phyloP scores from a whole-genome alignment of 2,329 filamentous ascomycete genomes.

The Paramyrothecium roridum region DNA sequence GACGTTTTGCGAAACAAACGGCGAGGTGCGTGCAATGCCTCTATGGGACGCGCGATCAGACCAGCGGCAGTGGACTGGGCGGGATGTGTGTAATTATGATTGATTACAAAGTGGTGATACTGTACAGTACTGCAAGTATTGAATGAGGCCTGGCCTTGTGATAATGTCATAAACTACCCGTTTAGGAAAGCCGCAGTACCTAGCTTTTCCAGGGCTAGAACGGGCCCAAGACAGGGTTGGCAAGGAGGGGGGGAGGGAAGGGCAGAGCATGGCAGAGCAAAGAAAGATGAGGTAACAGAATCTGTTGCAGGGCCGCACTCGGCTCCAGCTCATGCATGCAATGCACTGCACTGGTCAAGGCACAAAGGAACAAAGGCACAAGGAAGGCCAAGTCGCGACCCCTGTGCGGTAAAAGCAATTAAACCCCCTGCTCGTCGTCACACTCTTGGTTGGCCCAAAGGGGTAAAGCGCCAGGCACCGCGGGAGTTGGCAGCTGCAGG shows the following conservation, averaged over 20 bases:
- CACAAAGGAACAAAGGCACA: too few species aligned
- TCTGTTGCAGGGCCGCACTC: neutral
- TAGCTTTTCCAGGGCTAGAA: neutral
- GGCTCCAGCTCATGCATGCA: too few species aligned
- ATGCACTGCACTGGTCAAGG: too few species aligned
- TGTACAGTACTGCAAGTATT: too few species aligned
- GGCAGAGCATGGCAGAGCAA: neutral
- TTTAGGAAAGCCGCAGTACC: neutral
- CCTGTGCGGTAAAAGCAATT: too few species aligned
- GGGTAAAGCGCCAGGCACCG: slow-evolving; percentile 13
- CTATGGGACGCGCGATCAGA: neutral
- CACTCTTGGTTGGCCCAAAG: neutral
- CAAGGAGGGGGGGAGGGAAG: neutral
- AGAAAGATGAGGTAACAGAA: neutral
- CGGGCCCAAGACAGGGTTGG: neutral
- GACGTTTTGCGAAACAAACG: neutral
- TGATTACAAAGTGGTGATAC: neutral
- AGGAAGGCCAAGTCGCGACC: too few species aligned
- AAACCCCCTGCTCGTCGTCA: neutral
- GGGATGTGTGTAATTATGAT: too few species aligned
- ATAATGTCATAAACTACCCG: neutral
- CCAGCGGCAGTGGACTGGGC: neutral
- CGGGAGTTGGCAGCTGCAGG: neutral
- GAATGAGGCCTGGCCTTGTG: too few species aligned
- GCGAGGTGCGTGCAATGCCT: neutral